Evolutionary conservation across 2,329 filamentous ascomycete genomes (phyloP).

Genomic region (Penicillium paneum): DNA sequence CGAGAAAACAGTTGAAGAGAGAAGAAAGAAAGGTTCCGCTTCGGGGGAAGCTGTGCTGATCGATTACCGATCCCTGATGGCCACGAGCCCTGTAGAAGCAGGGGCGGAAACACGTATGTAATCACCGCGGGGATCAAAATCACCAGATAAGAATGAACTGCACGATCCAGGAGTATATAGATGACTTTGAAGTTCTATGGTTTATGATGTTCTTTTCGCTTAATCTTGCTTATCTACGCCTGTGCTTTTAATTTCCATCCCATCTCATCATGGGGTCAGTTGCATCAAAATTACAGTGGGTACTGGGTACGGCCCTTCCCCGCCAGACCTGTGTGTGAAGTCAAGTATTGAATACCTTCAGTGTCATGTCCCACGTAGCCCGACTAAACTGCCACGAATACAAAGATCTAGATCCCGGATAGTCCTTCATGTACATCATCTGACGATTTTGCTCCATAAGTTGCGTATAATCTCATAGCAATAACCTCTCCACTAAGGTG

Average conservation of each 20-base stretch:
- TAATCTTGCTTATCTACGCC: background rate
- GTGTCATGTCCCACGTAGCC: slow-evolving; percentile 25
- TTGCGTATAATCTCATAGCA: background rate
- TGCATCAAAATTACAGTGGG: slow-evolving; percentile 1
- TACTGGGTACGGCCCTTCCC: slow-evolving; percentile 24
- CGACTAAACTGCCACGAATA: slow-evolving; percentile 10
- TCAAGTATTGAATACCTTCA: slow-evolving; percentile 8
- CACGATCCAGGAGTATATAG: slow-evolving; percentile 4
- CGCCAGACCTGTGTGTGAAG: slow-evolving; percentile 12
- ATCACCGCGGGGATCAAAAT: slow-evolving; percentile 4
- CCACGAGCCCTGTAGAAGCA: slow-evolving; percentile 6
- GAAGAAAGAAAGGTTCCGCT: slow-evolving; percentile 13
- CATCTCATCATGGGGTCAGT: slow-evolving; percentile 4
- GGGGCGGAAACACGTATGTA: slow-evolving; percentile 8
- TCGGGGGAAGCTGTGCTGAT: slow-evolving; percentile 13
- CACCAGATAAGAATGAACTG: slow-evolving; percentile 4
- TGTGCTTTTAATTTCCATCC: background rate
- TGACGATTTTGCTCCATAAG: background rate
- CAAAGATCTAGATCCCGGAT: slow-evolving; percentile 21
- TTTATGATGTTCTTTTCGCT: background rate
- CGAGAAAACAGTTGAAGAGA: slow-evolving; percentile 16
- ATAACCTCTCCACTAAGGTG: background rate
- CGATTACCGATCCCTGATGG: slow-evolving; percentile 10
- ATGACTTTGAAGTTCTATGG: background rate
- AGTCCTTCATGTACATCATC: background rate